Conservation (phyloP, 805 yeast genomes). For the Saccharomyces jurei region DNA sequence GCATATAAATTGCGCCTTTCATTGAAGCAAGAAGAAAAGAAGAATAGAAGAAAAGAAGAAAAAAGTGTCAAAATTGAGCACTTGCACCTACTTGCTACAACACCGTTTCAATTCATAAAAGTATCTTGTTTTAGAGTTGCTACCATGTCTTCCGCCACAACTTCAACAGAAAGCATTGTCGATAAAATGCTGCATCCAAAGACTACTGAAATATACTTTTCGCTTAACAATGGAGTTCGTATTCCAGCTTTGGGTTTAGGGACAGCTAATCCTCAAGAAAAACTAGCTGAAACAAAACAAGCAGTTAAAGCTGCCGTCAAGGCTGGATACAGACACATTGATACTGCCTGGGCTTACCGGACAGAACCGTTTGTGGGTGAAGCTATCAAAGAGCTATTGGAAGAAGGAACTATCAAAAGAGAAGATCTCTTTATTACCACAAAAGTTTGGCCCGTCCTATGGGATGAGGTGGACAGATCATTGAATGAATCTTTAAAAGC, state of each 20-base stretch:
- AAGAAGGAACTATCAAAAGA: conserved; percentile 39
- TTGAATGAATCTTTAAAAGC: conserved; percentile 50
- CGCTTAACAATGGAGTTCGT: conserved; percentile 46
- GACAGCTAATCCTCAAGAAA: conserved; percentile 46
- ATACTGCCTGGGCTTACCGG: conserved; percentile 63
- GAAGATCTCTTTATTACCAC: conserved; percentile 65
- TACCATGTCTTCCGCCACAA: conserved; percentile 8
- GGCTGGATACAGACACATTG: conserved; percentile 64
- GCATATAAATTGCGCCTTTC: background rate
- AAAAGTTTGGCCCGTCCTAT: conserved; percentile 57
- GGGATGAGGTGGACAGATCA: conserved; percentile 43
- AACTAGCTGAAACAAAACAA: conserved; percentile 37
- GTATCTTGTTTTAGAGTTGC: background rate
- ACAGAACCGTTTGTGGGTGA: conserved; percentile 63
- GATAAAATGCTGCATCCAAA: conserved; percentile 23
- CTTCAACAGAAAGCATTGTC: background rate
- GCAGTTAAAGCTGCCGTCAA: conserved; percentile 56
- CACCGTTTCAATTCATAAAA: background rate
- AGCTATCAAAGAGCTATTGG: conserved; percentile 43
- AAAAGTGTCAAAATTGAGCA: background rate
- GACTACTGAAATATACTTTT: conserved; percentile 34
- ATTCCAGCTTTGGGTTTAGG: conserved; percentile 71
- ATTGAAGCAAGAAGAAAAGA: background rate
- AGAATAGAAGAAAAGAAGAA: background rate
- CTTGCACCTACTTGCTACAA: background rate